Conservation (phyloP, 805 yeast species). For the Saitoella complicata region DNA sequence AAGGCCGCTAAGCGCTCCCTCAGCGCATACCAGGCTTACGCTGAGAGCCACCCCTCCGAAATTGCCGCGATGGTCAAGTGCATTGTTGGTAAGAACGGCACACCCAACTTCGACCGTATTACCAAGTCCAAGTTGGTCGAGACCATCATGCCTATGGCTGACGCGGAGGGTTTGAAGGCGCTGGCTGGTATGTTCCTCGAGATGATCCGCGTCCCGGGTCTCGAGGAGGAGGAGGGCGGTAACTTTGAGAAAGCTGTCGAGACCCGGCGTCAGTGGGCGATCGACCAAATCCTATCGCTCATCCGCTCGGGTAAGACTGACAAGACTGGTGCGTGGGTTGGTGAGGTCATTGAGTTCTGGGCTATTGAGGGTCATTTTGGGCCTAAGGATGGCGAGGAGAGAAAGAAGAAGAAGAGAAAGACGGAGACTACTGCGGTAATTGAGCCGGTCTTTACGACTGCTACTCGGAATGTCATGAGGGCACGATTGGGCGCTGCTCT, state of each 20-base stretch:
- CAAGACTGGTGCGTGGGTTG: slow-evolving; percentile 18
- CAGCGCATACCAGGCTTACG: slow-evolving; percentile 2
- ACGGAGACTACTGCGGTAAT: too few species aligned
- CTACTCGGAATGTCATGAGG: too few species aligned
- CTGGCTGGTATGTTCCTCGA: slow-evolving; percentile 12
- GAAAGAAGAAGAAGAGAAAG: too few species aligned
- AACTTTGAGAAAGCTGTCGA: slow-evolving; percentile 14
- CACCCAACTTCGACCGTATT: slow-evolving; percentile 56
- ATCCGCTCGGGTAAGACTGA: slow-evolving; percentile 5
- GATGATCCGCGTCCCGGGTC: not conserved
- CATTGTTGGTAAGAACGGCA: slow-evolving; percentile 34
- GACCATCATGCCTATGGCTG: slow-evolving; percentile 21
- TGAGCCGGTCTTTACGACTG: too few species aligned
- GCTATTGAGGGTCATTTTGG: slow-evolving; percentile 29
- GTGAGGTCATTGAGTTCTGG: slow-evolving; percentile 26
- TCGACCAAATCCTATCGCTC: slow-evolving; percentile 34
- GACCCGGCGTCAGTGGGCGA: slow-evolving; percentile 36
- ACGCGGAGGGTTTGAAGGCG: slow-evolving; percentile 10
- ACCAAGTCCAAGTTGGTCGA: slow-evolving; percentile 59
- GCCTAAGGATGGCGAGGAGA: slow-evolving; percentile 3
- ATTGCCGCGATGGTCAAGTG: slow-evolving; percentile 21
- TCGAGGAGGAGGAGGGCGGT: slow-evolving; percentile 5
- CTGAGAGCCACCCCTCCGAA: slow-evolving; percentile 24
- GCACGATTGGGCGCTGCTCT: too few species aligned
- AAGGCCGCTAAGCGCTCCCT: slow-evolving; percentile 43